Base-by-base conservation (phyloP, 495 filamentous ascomycete genomes). In the Astrocystis sublimbata region DNA sequence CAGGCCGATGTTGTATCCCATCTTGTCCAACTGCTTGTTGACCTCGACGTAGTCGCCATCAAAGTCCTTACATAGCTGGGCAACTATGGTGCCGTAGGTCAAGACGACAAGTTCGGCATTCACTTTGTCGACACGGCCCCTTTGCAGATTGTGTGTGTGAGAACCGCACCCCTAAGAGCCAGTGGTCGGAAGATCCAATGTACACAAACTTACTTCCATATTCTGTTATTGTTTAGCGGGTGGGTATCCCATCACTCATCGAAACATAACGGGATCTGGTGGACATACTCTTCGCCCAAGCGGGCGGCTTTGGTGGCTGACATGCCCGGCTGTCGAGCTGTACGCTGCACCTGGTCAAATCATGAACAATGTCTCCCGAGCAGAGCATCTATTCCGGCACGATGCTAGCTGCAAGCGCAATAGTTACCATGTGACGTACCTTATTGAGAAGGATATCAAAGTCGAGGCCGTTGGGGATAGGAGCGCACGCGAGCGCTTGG, bases 1-100 rank as follows among this genome's bases (percentile, higher is more conserved):
- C 74, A 98, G 83, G 7, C 94, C 94, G 61, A 98, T 98, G 67
- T 97, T 97, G 81, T 98, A 96, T 38, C 94, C 94, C 94, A 98
- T 98, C 78, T 92, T 96, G 71, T 98, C 94, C 46, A 98, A 81
- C 73, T 98, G 94, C 77, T 92, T 91, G 78, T 98, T 98, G 73
- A 92, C 93, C 73, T 98, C 91, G 52, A 85, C 81, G 68, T 98
- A 98, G 75, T 97, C 89, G 62, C 86, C 87, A 63, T 97, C 92
- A 70, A 89, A 96, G 80, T 98, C 94, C 73, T 93, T 92, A 78
- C 92, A 97, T 55, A 98, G 83, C 75, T 98, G 94, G 40, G 92
- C 89, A 57, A 98, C 94, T 67, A 98, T 96, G 13, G 96, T 97
- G 62, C 94, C 94, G 72, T 98, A 98, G 41, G 94, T 98, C 69